These are phyloP conservation scores for Sugiyamaella americana DNA, from an alignment of 805 yeast genomes.

Conservation along the genomic window DNA sequence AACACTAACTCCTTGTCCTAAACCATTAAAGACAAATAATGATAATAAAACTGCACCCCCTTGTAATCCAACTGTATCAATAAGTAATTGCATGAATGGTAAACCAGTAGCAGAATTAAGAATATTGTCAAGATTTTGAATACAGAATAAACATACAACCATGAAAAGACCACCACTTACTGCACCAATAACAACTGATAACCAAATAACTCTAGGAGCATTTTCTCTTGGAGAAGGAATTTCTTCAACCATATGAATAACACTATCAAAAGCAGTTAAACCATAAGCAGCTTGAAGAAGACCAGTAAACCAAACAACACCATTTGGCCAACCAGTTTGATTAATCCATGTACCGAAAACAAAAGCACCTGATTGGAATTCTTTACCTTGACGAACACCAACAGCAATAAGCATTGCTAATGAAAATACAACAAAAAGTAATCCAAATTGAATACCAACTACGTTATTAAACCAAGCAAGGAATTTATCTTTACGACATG, in stretches of 20 bases:
- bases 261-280: conserved; percentile 73
- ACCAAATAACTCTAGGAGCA: conserved; percentile 67
- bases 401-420: conserved; percentile 14
- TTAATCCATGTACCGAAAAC: conserved; percentile 18
- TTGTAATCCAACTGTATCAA: conserved; percentile 49
- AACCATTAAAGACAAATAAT: conserved; percentile 60
- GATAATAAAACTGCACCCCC: conserved; percentile 63
- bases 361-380: conserved; percentile 15
- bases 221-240: conserved; percentile 66
- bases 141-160: conserved; percentile 59
- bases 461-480: conserved; percentile 15
- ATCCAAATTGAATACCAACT: conserved; percentile 10
- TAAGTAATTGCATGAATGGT: conserved; percentile 61
- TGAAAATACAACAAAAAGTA: conserved; percentile 12
- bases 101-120: conserved; percentile 76
- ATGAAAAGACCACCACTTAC: conserved; percentile 50
- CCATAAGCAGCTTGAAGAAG: conserved; percentile 74
- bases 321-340: conserved; percentile 61
- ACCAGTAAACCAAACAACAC: conserved; percentile 67
- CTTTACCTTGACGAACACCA: conserved; percentile 9
- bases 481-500: conserved; percentile 12
- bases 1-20: conserved; percentile 73
- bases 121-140: conserved; percentile 59
- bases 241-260: conserved; percentile 76
- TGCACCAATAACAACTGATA: conserved; percentile 57